Percentiles rank a stretch among this genome's conserved stretches.
These are phyloP conservation scores for Verticillium isaacii DNA, from an alignment of 2,329 filamentous ascomycete genomes.

Conservation along the genomic window DNA sequence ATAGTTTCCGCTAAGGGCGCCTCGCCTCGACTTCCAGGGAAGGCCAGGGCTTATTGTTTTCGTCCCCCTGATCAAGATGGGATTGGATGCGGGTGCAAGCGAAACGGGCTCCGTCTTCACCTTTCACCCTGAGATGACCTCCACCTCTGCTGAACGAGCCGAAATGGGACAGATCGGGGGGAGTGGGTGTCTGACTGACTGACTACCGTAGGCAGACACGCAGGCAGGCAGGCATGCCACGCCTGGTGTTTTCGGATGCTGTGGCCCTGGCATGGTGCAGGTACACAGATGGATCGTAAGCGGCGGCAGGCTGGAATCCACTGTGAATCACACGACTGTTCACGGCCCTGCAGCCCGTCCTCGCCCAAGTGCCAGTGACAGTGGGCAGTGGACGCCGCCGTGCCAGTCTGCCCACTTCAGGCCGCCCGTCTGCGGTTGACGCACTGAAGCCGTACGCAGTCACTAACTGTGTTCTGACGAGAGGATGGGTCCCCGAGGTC, in stretches of 20 bases:
- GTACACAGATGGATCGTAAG: neutral
- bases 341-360: neutral
- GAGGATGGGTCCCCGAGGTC: neutral
- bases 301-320: neutral
- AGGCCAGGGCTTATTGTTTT: neutral
- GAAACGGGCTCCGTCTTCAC: neutral
- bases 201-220: neutral
- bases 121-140: neutral
- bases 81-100: neutral
- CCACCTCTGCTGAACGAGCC: neutral
- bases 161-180: neutral
- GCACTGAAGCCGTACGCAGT: neutral
- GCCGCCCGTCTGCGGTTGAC: neutral
- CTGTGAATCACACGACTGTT: neutral
- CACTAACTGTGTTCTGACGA: neutral
- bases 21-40: neutral
- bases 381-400: neutral
- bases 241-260: neutral
- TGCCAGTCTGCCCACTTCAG: neutral
- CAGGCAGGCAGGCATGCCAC: neutral
- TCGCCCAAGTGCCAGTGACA: neutral
- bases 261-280: neutral
- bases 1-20: conserved; percentile 2
- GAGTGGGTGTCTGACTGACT: neutral
- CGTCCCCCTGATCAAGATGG: neutral